Evolutionary conservation across 345 rosid species (phyloP), one percentile per base, ranked within the genome.

Genomic region (Citrus australasica): DNA sequence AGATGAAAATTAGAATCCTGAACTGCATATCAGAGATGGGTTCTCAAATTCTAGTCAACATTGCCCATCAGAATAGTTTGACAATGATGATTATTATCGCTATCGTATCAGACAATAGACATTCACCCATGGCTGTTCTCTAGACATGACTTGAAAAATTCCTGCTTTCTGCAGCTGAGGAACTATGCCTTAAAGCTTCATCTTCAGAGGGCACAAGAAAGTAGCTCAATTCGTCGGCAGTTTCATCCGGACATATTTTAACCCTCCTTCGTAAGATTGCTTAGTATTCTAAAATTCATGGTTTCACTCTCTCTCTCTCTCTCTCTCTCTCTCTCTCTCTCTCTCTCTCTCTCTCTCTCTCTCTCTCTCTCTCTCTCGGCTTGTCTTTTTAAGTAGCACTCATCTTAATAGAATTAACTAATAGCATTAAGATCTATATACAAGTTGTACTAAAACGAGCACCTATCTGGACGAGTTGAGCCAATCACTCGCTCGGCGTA

Each of bases 181-280:
- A 86, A 86, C 84, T 88, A 85, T 42, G 77, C 91, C 11, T 63
- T 88, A 77, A 82, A 81, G 82, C 85, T 88, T 69, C 85, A 88
- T 76, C 86, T 88, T 37, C 90, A 83, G 80, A 86, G 86, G 71
- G 81, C 89, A 19, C 83, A 79, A 59, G 86, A 69, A 77, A 79
- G 76, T 37, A 62, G 76, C 81, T 79, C 86, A 22, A 68, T 80
- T 80, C 79, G 75, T 11, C 79, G 85, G 76, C 83, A 79, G 25
- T 74, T 81, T 60, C 83, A 58, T 40, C 84, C 85, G 6, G 87
- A 85, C 38, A 64, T 85, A 80, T 80, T 51, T 46, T 85, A 59
- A 82, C 21, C 14, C 55, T 17, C 19, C n/a, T 33, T 4, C 22
- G 38, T 33, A 3, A 63, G 69, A 60, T 74, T 56, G 19, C 62